phyloP scores from a whole-genome alignment of 148 eudicot species.

The Silene conica region DNA sequence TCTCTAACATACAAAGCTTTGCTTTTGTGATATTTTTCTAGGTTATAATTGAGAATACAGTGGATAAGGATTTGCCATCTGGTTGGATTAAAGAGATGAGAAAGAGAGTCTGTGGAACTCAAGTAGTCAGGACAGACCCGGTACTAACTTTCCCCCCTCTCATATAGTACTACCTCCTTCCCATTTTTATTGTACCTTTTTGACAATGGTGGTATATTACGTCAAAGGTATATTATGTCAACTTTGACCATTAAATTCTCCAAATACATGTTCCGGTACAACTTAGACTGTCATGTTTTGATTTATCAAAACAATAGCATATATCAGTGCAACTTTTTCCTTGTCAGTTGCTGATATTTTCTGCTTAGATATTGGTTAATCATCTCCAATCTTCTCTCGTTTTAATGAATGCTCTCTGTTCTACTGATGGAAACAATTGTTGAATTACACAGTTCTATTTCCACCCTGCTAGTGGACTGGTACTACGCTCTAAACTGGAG shows the following conservation, averaged over 20 bases:
- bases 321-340: slow-evolving; percentile 5
- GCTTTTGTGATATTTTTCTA: slow-evolving; percentile 16
- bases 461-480: slow-evolving; percentile 56
- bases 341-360: not conserved
- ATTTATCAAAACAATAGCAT: not conserved
- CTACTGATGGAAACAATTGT: slow-evolving; percentile 1
- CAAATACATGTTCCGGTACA: no score
- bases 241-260: no score
- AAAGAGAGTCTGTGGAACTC: slow-evolving; percentile 28
- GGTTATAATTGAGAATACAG: slow-evolving; percentile 37
- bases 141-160: slow-evolving; percentile 26
- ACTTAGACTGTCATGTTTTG: no score
- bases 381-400: not conserved
- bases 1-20: slow-evolving; percentile 16
- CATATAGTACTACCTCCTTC: not conserved
- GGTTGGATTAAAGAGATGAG: slow-evolving; percentile 70
- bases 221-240: no score
- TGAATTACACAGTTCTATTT: slow-evolving; percentile 41
- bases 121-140: slow-evolving; percentile 40
- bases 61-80: slow-evolving; percentile 50
- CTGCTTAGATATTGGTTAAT: not conserved
- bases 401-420: not conserved
- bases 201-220: no score
- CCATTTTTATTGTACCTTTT: not conserved
- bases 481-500: slow-evolving; percentile 61